These are phyloP conservation scores for Eutypella sp. DNA, from an alignment of 2,329 filamentous ascomycete species.

Conservation along the genomic window DNA sequence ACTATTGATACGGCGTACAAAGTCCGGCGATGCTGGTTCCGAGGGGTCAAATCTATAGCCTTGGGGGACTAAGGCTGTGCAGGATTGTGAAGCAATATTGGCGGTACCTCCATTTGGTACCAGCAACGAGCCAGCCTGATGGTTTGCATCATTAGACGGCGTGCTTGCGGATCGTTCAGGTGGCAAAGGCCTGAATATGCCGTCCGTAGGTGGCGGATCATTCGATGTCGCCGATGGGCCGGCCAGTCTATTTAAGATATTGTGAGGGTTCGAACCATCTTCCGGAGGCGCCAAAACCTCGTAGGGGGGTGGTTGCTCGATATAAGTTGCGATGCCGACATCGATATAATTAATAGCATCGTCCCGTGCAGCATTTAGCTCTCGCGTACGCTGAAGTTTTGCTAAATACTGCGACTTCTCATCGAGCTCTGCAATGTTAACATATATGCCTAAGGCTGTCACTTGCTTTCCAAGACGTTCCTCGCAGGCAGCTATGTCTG, in stretches of 20 bases:
- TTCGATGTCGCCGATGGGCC: neutral
- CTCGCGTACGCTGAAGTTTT: neutral
- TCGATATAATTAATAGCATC: constrained; percentile 2
- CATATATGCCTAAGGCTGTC: constrained; percentile 3
- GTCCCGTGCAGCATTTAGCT: constrained; percentile 2
- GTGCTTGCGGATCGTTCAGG: neutral
- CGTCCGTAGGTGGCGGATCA: neutral
- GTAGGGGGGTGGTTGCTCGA: neutral
- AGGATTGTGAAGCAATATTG: neutral
- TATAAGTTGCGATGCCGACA: neutral
- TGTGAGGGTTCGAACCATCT: neutral
- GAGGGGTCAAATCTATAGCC: neutral
- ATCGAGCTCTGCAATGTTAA: constrained; percentile 1
- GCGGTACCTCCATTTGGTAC: too few species aligned
- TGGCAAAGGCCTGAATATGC: too few species aligned
- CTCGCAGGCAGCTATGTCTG: constrained; percentile 2
- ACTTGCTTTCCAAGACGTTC: constrained; percentile 4
- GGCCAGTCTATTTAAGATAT: too few species aligned
- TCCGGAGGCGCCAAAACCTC: neutral
- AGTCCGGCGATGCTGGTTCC: neutral
- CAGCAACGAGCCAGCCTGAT: neutral
- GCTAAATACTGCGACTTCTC: neutral
- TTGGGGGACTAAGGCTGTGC: neutral
- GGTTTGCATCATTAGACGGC: neutral
- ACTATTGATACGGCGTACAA: neutral